Evolutionary conservation across 2,329 filamentous ascomycete species (phyloP).

Genomic region (Exophiala mesophila): DNA sequence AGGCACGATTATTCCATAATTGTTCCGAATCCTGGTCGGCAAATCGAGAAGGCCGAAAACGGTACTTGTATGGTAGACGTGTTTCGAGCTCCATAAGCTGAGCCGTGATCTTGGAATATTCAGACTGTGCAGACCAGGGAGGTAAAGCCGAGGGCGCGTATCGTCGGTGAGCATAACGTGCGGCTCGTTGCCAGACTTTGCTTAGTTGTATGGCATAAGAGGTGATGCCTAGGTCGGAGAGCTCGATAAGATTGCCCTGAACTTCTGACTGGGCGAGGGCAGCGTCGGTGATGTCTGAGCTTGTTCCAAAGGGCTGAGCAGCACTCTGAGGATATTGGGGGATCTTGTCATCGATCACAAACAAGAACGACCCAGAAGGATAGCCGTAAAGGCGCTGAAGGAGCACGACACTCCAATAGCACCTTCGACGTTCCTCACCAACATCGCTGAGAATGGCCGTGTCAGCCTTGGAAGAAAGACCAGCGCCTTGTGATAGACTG

Average conservation of each 20-base stretch:
- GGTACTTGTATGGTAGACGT: constrained; percentile 46
- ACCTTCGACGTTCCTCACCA: constrained; percentile 25
- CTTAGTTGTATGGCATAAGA: constrained; percentile 45
- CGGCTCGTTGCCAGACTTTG: constrained; percentile 46
- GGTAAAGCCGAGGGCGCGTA: constrained; percentile 42
- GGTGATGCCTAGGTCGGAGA: constrained; percentile 36
- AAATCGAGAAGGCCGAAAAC: constrained; percentile 48
- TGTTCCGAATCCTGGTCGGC: constrained; percentile 39
- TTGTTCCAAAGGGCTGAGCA: constrained; percentile 10
- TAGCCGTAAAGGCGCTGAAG: constrained; percentile 42
- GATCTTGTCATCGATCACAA: constrained; percentile 15
- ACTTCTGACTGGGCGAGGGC: constrained; percentile 14
- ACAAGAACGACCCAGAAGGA: constrained; percentile 10
- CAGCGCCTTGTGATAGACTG: constrained; percentile 43
- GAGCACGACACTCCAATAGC: constrained; percentile 42
- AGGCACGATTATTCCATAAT: constrained; percentile 43
- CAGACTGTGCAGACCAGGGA: constrained; percentile 48
- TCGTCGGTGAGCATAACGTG: constrained; percentile 44
- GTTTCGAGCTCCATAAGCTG: constrained; percentile 51
- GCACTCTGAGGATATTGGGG: constrained; percentile 15
- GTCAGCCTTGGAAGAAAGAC: constrained; percentile 36
- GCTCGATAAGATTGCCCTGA: constrained; percentile 2
- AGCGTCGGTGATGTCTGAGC: constrained; percentile 16
- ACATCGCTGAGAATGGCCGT: not conserved
- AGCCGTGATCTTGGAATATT: constrained; percentile 49